These are phyloP conservation scores for Coelastrella sp. DNA, from an alignment of 139 green algal species.

Conservation along the genomic window DNA sequence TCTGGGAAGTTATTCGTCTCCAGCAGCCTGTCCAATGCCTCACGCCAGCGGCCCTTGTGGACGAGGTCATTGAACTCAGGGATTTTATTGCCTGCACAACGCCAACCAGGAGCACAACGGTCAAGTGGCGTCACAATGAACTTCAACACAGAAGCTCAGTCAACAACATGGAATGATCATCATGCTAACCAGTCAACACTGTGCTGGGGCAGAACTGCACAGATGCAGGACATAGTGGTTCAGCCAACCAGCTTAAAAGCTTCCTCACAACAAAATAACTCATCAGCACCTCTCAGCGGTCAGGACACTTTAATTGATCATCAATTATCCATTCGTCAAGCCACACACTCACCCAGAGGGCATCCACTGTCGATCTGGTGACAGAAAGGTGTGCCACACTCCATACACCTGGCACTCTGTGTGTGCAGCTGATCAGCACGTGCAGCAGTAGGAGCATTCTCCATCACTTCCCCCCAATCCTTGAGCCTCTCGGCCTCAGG, in stretches of 20 bases:
- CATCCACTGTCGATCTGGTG: conserved; percentile 86
- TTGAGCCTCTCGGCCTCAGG: conserved; percentile 84
- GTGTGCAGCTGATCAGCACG: conserved; percentile 85
- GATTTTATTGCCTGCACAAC: conserved; percentile 70
- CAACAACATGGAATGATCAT: no score
- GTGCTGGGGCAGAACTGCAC: no score
- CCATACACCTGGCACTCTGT: conserved; percentile 96
- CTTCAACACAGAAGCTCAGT: no score
- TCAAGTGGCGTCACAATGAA: no score
- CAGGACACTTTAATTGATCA: no score
- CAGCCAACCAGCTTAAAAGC: not conserved
- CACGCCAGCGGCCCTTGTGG: conserved; percentile 91
- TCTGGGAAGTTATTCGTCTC: conserved; percentile 99
- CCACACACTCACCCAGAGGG: conserved; percentile 78
- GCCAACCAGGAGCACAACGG: no score
- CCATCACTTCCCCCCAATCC: conserved; percentile 89
- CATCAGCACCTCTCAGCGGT: no score
- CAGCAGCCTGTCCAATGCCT: conserved; percentile 93
- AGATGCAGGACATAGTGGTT: no score
- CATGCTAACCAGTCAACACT: no score
- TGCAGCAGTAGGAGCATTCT: conserved; percentile 46
- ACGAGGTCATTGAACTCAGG: conserved; percentile 98
- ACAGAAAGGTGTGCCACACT: conserved; percentile 98
- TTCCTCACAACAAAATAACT: not conserved
- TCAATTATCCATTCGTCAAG: not conserved